Evolutionary conservation across 768 basidiomycete species (phyloP).

Genomic region (Galerina sulciceps): DNA sequence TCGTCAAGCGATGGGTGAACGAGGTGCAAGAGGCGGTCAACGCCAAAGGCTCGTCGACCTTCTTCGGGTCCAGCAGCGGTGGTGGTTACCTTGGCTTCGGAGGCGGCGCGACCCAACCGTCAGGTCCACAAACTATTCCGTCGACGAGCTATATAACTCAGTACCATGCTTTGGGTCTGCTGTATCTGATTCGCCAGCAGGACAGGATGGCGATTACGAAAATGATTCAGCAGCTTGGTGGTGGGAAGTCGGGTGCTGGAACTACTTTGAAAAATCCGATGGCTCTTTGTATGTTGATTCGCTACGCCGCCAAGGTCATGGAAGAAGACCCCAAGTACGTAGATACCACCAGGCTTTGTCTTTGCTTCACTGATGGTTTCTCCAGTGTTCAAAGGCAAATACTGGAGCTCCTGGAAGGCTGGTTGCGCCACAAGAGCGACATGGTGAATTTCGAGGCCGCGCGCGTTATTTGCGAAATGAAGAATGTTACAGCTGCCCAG

Average conservation of each 20-base stretch:
- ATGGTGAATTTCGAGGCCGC: slow-evolving; percentile 99
- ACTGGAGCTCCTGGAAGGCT: slow-evolving; percentile 91
- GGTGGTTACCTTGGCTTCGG: slow-evolving; percentile 80
- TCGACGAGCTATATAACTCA: slow-evolving; percentile 94
- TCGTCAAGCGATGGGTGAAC: slow-evolving; percentile 99
- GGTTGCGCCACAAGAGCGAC: slow-evolving; percentile 98
- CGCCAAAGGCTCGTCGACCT: slow-evolving; percentile 76
- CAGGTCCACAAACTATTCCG: slow-evolving; percentile 75
- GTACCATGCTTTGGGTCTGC: slow-evolving; percentile 93
- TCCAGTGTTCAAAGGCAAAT: slow-evolving; percentile 88
- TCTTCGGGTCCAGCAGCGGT: slow-evolving; percentile 61
- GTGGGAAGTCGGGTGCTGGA: slow-evolving; percentile 82
- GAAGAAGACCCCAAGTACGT: slow-evolving; percentile 98
- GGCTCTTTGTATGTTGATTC: slow-evolving; percentile 98
- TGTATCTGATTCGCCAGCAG: slow-evolving; percentile 95
- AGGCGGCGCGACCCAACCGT: slow-evolving; percentile 50
- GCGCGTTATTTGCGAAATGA: slow-evolving; percentile 96
- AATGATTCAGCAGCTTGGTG: slow-evolving; percentile 97
- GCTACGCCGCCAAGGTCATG: slow-evolving; percentile 98
- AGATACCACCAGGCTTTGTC: background rate
- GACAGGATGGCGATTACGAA: slow-evolving; percentile 99
- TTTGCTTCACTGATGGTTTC: slow-evolving; percentile 4
- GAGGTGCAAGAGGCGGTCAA: slow-evolving; percentile 97
- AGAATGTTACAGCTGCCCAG: slow-evolving; percentile 75
- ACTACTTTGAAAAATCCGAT: slow-evolving; percentile 92